Base-by-base conservation (phyloP, 2,329 filamentous ascomycete species). In the Colletotrichum sp. region DNA sequence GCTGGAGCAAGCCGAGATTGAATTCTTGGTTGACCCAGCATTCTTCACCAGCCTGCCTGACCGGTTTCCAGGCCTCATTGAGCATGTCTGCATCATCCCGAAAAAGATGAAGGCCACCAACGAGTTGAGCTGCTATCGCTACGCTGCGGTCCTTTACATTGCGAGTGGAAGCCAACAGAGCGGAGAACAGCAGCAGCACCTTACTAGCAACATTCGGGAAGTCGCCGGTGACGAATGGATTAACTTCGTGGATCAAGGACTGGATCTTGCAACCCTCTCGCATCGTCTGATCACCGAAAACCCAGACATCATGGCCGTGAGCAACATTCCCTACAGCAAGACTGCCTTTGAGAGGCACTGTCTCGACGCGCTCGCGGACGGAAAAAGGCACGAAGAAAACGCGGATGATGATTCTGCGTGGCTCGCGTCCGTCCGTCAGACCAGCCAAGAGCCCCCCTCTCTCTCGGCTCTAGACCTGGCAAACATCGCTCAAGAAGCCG, bases 91-190 rank as follows among this genome's bases (percentile, higher is more conserved):
- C 55, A 79, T 83, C 18, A 18, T 82, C 0, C 81, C 81, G 9
- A 83, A 82, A 72, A 68, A 21, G 8, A 81, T 83, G 79, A 32
- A 63, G 14, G 80, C 81, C 0, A 80, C 78, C 12, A 82, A 82
- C 30, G 81, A 83, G 43, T 76, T 83, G 13, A 81, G 79, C 69
- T 75, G 64, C 7, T 82, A 81, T 55, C 81, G 81, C 2, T 83
- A 81, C 59, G 78, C 78, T 2, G 81, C 79, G 7, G 78, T 82
- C 1, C 28, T 83, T 0, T 77, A 82, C 67, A 43, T 2, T 43
- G 38, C 38, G 1, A n/a, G 18, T 43, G 0, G 0, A n/a, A n/a
- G 1, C 38, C 4, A 43, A 43, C 28, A 73, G 7, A 76, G 73
- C 6, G 32, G 12, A 8, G 18, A 16, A 13, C 4, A 43, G 14